Evolutionary conservation across 1,284 basidiomycete species (phyloP), one percentile per base, ranked within the genome.

Genomic region (Hymenochaete sp.): DNA sequence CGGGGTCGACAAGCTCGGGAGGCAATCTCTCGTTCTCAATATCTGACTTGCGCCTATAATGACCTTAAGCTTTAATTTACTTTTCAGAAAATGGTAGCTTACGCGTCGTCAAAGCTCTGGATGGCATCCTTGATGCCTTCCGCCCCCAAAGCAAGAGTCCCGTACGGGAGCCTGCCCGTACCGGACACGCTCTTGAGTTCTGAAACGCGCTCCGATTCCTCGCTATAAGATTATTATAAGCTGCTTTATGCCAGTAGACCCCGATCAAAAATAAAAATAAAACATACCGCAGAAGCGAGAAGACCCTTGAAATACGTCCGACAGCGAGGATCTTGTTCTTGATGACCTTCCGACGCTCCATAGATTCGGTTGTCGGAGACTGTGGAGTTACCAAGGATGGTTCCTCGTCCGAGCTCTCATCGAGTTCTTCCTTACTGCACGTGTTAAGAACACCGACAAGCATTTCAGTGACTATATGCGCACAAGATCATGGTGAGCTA

Each of bases 251-350:
- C n/a, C n/a, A 33, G 32, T 11, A 16, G 11, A 32, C n/a, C n/a
- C n/a, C n/a, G 11, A 25, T 33, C 7, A 49, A 13, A 9, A 36
- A n/a, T 25, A 28, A 42, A 40, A 10, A 8, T 6, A 29, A 16
- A 3, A 69, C 82, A 48, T 45, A 92, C 87, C 93, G 89, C 53
- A 99, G 77, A 24, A 98, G 73, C 3, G 93, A 87, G 67, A 98
- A 98, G 33, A 99, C 93, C 37, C 93, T 74, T 14, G 92, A 83
- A 85, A 99, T 96, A 49, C 93, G 77, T 29, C 95, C 95, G 18
- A 98, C 93, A 42, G 93, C 96, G 61, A 98, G 75, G 55, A 99
- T 98, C 77, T 98, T 99, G 73, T 91, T 97, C 72, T 90, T 96
- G 73, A 93, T 90, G 52, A 85, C 72, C 57, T 83, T 81, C 55